These are phyloP conservation scores for Candida broadrunensis DNA, from an alignment of 805 yeast genomes.

Conservation along the genomic window DNA sequence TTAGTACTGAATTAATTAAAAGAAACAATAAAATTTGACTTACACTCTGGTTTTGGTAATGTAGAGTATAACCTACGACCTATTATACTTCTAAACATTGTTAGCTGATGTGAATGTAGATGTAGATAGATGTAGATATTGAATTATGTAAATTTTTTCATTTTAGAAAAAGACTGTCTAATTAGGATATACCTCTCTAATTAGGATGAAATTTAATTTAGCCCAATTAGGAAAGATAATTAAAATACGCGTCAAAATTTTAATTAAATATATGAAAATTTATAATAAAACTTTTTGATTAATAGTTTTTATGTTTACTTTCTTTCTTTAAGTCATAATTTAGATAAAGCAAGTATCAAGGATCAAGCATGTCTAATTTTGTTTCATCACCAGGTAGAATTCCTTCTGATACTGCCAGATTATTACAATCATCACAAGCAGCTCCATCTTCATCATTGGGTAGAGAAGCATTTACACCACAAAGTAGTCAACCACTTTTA, in stretches of 20 bases:
- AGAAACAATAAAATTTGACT: neutral
- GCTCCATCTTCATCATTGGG: slow-evolving; percentile 35
- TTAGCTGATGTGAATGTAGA: too few relatives aligned
- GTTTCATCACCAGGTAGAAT: slow-evolving; percentile 43
- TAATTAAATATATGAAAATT: too few relatives aligned
- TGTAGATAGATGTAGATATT: too few relatives aligned
- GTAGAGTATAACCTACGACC: neutral
- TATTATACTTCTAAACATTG: neutral
- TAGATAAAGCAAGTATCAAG: too few relatives aligned
- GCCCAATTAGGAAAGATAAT: slow-evolving; percentile 16
- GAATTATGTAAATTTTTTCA: too few relatives aligned
- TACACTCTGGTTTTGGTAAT: neutral
- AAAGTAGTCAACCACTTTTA: slow-evolving; percentile 2
- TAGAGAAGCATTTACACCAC: slow-evolving; percentile 17
- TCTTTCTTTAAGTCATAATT: too few relatives aligned
- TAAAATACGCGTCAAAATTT: neutral
- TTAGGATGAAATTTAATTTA: slow-evolving; percentile 8
- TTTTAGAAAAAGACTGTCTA: too few relatives aligned
- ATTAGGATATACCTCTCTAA: neutral
- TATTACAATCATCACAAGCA: slow-evolving; percentile 36
- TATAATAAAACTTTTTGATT: too few relatives aligned
- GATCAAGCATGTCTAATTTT: slow-evolving; percentile 44
- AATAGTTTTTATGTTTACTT: too few relatives aligned
- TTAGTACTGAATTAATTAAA: neutral
- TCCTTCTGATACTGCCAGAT: slow-evolving; percentile 43